Conservation (phyloP, 1,284 basidiomycete genomes). For the Boletus semigastroideus region DNA sequence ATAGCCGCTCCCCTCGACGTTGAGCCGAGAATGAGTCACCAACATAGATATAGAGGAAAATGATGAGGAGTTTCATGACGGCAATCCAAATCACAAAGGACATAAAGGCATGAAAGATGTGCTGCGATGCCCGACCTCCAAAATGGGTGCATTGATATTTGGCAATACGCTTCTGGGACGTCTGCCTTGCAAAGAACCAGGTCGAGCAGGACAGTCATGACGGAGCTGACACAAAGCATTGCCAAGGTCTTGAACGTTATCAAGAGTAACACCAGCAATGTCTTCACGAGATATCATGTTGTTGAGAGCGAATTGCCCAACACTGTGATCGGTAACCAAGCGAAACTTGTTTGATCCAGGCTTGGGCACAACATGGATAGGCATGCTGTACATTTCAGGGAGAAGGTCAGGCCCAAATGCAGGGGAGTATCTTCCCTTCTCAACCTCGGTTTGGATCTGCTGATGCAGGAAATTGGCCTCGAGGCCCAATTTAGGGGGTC, state of each 20-base stretch:
- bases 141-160: conserved; percentile 39
- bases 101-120: conserved; percentile 35
- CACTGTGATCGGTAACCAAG: conserved; percentile 40
- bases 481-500: too few species aligned
- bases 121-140: conserved; percentile 28
- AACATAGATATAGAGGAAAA: conserved; percentile 30
- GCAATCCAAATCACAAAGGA: conserved; percentile 39
- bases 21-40: conserved; percentile 31
- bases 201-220: not conserved
- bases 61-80: not conserved
- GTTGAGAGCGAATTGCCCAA: conserved; percentile 37
- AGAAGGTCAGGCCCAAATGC: not conserved
- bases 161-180: conserved; percentile 37
- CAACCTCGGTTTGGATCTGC: not conserved
- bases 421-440: not conserved
- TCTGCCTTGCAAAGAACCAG: conserved; percentile 37
- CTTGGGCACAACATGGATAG: conserved; percentile 37
- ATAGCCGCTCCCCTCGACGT: conserved; percentile 2
- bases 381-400: not conserved
- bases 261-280: conserved; percentile 20
- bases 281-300: conserved; percentile 32
- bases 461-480: not conserved
- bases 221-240: conserved; percentile 13
- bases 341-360: conserved; percentile 36
- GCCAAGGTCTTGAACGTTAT: conserved; percentile 30